Base-by-base conservation (phyloP, 2,329 filamentous ascomycete genomes). In the Cladosporium sp. region DNA sequence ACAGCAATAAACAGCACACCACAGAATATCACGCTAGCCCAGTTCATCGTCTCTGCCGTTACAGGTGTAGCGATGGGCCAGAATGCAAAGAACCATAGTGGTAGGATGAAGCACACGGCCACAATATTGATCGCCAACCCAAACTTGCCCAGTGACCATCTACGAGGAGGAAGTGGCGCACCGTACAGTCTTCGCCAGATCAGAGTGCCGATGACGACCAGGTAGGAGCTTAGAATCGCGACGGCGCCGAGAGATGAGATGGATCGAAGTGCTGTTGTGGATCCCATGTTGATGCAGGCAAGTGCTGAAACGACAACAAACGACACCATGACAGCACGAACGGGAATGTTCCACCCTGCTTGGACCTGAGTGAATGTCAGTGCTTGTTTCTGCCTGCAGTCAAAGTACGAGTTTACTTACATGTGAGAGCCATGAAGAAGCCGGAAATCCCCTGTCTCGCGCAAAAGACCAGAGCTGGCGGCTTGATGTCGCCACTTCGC, bases 81-180 rank as follows among this genome's bases (percentile, higher is more conserved):
- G 65, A 86, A 84, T n/a, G 79, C 81, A 78, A 84, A 87, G 71
- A 87, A 85, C 6, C 82, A 79, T 2, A 81, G 78, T 52, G 83
- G 77, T 1, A 77, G 70, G 15, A 82, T 77, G 68, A 83, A 86
- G 6, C 77, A 68, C 21, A 72, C 63, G 5, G 69, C 68, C 4
- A 64, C 55, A 18, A 75, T 72, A 64, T 81, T 81, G 64, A 81
- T 66, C 28, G 74, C 65, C 0, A 80, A 14, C 12, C 69, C 69
- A 14, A 65, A 65, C 26, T 65, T 70, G 12, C 71, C 71, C 2
- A 74, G 68, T 4, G 67, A 70, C 66, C 71, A 73, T 15, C 66
- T 57, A 32, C 68, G 64, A 38, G 67, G 65, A 24, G 67, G 70
- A 0, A 73, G 57, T 4, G 64, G 64, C 4, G 66, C 66, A 18